Evolutionary conservation across 495 filamentous ascomycete genomes (phyloP).

Genomic region (Daldinia caldariorum): DNA sequence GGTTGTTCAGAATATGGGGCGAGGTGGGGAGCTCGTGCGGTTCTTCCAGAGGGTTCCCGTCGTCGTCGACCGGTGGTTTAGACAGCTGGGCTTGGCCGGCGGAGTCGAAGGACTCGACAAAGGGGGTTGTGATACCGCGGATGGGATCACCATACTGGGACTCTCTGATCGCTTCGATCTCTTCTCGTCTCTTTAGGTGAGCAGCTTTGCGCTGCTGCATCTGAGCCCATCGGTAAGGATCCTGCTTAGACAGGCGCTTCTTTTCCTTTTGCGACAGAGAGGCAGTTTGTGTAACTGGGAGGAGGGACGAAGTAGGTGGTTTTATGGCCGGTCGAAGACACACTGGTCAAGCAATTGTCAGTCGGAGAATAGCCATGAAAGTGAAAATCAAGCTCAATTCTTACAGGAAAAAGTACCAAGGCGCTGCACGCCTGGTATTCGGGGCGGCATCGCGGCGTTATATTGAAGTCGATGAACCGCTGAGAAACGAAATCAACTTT

Average conservation of each 20-base stretch:
- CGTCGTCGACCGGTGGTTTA: conserved; percentile 49
- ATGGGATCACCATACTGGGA: conserved; percentile 77
- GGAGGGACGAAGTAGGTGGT: conserved; percentile 47
- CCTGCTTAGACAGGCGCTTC: conserved; percentile 62
- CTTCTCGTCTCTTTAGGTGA: conserved; percentile 76
- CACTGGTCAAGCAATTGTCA: conserved; percentile 50
- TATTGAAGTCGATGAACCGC: conserved; percentile 21
- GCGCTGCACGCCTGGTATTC: conserved; percentile 71
- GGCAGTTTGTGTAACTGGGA: conserved; percentile 61
- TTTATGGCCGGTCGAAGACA: conserved; percentile 58
- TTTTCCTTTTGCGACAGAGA: conserved; percentile 58
- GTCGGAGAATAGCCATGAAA: conserved; percentile 2
- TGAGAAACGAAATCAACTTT: conserved; percentile 27
- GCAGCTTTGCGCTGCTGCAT: conserved; percentile 80
- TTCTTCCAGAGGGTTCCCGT: conserved; percentile 49
- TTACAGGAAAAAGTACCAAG: conserved; percentile 71
- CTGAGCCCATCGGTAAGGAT: conserved; percentile 76
- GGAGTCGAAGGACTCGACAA: conserved; percentile 81
- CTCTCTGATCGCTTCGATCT: conserved; percentile 69
- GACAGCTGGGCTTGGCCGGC: conserved; percentile 55
- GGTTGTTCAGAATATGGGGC: conserved; percentile 74
- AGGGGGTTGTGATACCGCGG: conserved; percentile 78
- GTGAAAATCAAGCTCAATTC: conserved; percentile 19
- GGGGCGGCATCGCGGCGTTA: conserved; percentile 72
- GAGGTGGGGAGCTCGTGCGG: conserved; percentile 54